phyloP scores from a whole-genome alignment of 2,329 filamentous ascomycete genomes.

The Aulographum hederae region DNA sequence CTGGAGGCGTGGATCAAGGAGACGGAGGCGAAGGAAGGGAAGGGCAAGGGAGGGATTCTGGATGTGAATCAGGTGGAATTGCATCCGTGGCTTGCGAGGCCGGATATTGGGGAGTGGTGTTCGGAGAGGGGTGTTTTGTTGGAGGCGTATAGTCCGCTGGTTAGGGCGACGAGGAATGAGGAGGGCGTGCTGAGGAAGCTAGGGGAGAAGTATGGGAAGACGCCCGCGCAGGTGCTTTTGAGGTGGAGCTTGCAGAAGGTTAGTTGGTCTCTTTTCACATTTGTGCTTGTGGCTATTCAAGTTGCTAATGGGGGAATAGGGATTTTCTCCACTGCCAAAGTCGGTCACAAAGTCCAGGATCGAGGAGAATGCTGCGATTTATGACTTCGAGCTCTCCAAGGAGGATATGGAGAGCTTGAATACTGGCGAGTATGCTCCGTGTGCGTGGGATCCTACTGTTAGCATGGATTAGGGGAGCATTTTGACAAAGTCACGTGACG shows the following conservation, averaged over 20 bases:
- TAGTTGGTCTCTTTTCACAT: too few species aligned
- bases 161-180: constrained; percentile 26
- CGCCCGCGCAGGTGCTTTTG: constrained; percentile 37
- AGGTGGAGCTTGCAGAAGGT: constrained; percentile 44
- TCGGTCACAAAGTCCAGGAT: constrained; percentile 41
- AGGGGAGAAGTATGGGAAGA: constrained; percentile 38
- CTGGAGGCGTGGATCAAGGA: constrained; percentile 36
- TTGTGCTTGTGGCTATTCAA: background rate
- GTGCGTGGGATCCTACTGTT: constrained; percentile 38
- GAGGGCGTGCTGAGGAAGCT: constrained; percentile 34
- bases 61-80: constrained; percentile 79
- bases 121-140: constrained; percentile 29
- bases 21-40: constrained; percentile 43
- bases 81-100: constrained; percentile 71
- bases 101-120: constrained; percentile 67
- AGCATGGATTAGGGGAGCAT: constrained; percentile 17
- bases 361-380: constrained; percentile 39
- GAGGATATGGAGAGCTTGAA: constrained; percentile 39
- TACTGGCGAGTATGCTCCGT: constrained; percentile 36
- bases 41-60: constrained; percentile 50
- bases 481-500: too few species aligned
- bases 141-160: constrained; percentile 29
- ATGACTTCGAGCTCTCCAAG: constrained; percentile 39
- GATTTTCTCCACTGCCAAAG: constrained; percentile 44
- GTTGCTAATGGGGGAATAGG: constrained; percentile 17